Base-by-base conservation (phyloP, 345 rosid genomes). In the Citrus hindsii region DNA sequence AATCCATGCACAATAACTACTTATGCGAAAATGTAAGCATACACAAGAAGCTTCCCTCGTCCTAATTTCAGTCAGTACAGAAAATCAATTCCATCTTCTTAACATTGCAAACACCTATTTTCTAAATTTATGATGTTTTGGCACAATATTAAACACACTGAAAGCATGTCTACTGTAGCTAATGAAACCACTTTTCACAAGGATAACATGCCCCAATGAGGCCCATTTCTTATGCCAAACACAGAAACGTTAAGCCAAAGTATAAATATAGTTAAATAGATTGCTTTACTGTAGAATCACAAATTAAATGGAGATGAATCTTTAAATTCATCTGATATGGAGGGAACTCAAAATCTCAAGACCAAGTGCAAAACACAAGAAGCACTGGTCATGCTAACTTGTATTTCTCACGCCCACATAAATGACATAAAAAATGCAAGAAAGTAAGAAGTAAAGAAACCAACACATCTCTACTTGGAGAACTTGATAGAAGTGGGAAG, bases 401-500 rank as follows among this genome's bases (percentile, higher is more conserved):
- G 72, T 38, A 56, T 35, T 69, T 69, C 37, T 7, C 42, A 42
- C 24, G 38, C 10, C 10, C 14, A 19, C 19, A 19, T 62, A 42
- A 51, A 42, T 77, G 73, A 59, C 30, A 55, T 16, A 40, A 40
- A 40, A 40, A 40, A 40, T 2, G 3, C 25, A 66, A 25, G 27
- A 64, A 59, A 68, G 55, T 28, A 72, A 62, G 10, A 33, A 40
- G 30, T n/a, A 46, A 69, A 74, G 30, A 78, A 65, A 71, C 63
- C 42, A 32, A 22, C 16, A 55, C 5, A 76, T 66, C 71, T 67
- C 42, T 62, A 77, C 30, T 37, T 22, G 65, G 7, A 69, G 59
- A 64, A n/a, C 60, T 71, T 25, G 74, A 30, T 35, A 48, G 68
- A 67, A 67, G 38, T 48, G 53, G 33, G 66, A 28, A 65, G 77